These are phyloP conservation scores for Ceratobasidium sp. DNA, from an alignment of 1,284 basidiomycete genomes.

Conservation along the genomic window DNA sequence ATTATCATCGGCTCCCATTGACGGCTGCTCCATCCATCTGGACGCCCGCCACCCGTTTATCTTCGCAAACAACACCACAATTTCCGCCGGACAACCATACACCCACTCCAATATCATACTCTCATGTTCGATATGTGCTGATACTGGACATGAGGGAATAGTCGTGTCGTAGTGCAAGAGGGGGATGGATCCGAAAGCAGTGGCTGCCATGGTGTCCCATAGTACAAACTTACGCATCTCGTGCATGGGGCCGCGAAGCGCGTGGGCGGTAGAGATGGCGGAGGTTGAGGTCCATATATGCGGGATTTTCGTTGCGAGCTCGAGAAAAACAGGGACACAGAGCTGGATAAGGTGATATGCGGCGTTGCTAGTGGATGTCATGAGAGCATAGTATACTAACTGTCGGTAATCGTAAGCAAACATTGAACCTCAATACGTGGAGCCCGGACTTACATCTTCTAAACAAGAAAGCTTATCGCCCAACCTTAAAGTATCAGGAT, in stretches of 20 bases:
- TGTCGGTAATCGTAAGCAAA: neutral
- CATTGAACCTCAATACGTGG: too few relatives aligned
- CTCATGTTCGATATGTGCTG: neutral
- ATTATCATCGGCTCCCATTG: neutral
- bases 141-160: neutral
- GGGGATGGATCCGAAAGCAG: slow-evolving; percentile 2
- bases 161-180: slow-evolving; percentile 15
- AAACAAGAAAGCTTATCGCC: neutral
- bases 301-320: neutral
- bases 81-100: neutral
- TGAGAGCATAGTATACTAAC: neutral
- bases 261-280: neutral
- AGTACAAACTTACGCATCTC: slow-evolving; percentile 2
- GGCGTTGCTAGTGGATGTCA: slow-evolving; percentile 1
- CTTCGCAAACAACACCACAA: neutral
- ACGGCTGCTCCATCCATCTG: neutral
- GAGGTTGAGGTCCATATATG: slow-evolving; percentile 2
- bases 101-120: neutral
- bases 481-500: neutral
- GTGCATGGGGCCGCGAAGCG: neutral
- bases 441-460: neutral
- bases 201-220: neutral
- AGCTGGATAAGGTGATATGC: neutral
- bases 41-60: neutral
- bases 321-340: neutral